A percentile compares a stretch with the other conserved stretches of the same genome.
These are phyloP conservation scores for Sphaerulina populicola DNA, from an alignment of 2,329 filamentous ascomycete species.

Conservation along the genomic window DNA sequence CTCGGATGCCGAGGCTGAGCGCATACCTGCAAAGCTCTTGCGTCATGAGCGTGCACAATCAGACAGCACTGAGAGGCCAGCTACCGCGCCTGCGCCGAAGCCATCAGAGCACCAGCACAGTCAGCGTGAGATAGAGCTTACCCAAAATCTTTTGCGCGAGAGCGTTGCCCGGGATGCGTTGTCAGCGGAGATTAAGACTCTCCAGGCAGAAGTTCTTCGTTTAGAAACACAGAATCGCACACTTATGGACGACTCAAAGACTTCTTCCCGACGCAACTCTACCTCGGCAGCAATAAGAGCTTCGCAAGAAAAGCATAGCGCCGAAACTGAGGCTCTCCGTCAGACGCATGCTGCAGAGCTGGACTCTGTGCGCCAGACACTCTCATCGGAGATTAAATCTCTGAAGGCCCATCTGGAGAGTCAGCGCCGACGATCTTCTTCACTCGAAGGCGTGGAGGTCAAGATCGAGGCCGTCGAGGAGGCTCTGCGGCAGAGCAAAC, in stretches of 20 bases:
- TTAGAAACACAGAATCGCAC: constrained; percentile 20
- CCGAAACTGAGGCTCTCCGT: constrained; percentile 11
- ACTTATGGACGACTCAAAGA: not conserved
- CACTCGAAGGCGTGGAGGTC: constrained; percentile 26
- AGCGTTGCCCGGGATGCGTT: constrained; percentile 22
- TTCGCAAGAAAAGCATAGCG: not conserved
- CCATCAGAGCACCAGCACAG: constrained; percentile 20
- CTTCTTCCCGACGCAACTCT: not conserved
- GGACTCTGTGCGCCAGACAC: constrained; percentile 18
- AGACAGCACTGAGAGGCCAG: constrained; percentile 16
- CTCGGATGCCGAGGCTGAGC: constrained; percentile 24
- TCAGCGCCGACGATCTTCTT: constrained; percentile 20
- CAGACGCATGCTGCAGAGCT: constrained; percentile 16
- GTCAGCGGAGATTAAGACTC: constrained; percentile 21
- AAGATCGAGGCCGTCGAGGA: constrained; percentile 31
- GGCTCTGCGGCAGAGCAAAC: constrained; percentile 26
- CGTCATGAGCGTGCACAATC: constrained; percentile 23
- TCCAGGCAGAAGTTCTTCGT: constrained; percentile 22
- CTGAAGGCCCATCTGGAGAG: constrained; percentile 25
- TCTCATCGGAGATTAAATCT: constrained; percentile 20
- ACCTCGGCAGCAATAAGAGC: not conserved
- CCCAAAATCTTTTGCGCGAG: constrained; percentile 27
- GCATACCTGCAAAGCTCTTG: constrained; percentile 11
- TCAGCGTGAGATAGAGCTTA: constrained; percentile 25
- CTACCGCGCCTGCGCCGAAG: constrained; percentile 16